Percentiles rank a stretch among this genome's conserved stretches.
phyloP scores from a whole-genome alignment of 2,329 filamentous ascomycete species.

The Alternaria atra region DNA sequence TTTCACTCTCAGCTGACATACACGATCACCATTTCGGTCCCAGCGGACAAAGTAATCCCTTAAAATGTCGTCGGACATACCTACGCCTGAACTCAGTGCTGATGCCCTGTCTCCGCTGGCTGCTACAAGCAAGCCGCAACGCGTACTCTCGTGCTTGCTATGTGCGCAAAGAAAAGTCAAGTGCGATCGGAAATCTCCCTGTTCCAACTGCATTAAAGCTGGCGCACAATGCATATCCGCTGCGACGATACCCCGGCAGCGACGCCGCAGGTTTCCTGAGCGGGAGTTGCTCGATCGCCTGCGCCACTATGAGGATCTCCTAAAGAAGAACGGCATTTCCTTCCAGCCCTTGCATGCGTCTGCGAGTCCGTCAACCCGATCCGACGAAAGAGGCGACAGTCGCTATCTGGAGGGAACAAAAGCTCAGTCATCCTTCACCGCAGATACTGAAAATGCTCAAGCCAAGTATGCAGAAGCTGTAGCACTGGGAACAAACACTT shows the following conservation, averaged over 20 bases:
- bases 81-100: conserved; percentile 14
- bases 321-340: conserved; percentile 71
- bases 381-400: background rate
- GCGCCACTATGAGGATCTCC: conserved; percentile 71
- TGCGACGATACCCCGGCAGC: conserved; percentile 62
- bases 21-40: background rate
- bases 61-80: conserved; percentile 17
- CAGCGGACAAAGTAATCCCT: background rate
- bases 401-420: background rate
- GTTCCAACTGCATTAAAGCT: conserved; percentile 42
- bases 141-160: conserved; percentile 68
- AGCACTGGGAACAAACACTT: background rate
- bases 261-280: conserved; percentile 71
- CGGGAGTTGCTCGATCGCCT: conserved; percentile 75
- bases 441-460: background rate
- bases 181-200: conserved; percentile 51
- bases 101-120: conserved; percentile 7
- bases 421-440: background rate
- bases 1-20: background rate
- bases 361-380: conserved; percentile 22
- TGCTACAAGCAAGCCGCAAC: conserved; percentile 40
- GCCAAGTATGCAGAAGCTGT: conserved; percentile 8
- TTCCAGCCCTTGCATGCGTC: conserved; percentile 68
- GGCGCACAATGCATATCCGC: conserved; percentile 51
- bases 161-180: conserved; percentile 67